phyloP scores from a whole-genome alignment of 331 rosid species.

The Rosa hybrid region DNA sequence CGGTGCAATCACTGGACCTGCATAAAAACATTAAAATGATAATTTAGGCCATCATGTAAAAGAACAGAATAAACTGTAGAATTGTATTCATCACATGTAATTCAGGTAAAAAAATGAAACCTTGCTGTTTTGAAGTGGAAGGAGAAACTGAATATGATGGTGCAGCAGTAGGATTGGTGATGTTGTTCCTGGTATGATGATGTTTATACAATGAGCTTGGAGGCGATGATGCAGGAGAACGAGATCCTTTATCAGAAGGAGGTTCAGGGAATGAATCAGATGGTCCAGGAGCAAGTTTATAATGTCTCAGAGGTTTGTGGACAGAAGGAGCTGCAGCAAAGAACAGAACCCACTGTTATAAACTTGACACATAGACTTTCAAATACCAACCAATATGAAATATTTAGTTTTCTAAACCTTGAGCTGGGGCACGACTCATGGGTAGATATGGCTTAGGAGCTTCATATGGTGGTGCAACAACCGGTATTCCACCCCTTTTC shows the following conservation, averaged over 20 bases:
- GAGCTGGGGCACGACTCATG: constrained; percentile 41
- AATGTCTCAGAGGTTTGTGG: constrained; percentile 30
- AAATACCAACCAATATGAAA: constrained; percentile 21
- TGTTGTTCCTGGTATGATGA: constrained; percentile 40
- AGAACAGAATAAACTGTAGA: not conserved
- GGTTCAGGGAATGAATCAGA: constrained; percentile 41
- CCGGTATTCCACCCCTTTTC: constrained; percentile 33
- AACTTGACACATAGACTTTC: not conserved
- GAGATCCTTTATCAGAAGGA: constrained; percentile 35
- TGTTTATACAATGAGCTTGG: constrained; percentile 42
- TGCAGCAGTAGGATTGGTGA: constrained; percentile 50
- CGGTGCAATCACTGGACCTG: constrained; percentile 61
- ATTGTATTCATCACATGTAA: not conserved
- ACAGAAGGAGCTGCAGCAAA: constrained; percentile 50
- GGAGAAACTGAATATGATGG: constrained; percentile 51
- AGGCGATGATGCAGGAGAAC: constrained; percentile 55
- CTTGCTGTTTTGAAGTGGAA: constrained; percentile 43
- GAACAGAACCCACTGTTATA: constrained; percentile 2
- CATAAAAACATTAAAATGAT: constrained; percentile 13
- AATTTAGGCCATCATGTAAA: not conserved
- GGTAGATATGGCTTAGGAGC: constrained; percentile 47
- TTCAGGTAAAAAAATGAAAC: constrained; percentile 33
- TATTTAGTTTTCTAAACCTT: constrained; percentile 41
- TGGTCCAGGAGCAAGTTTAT: constrained; percentile 42
- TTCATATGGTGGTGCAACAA: constrained; percentile 50